Evolutionary conservation across 345 rosid genomes (phyloP).

Genomic region (Euphorbia peplus): DNA sequence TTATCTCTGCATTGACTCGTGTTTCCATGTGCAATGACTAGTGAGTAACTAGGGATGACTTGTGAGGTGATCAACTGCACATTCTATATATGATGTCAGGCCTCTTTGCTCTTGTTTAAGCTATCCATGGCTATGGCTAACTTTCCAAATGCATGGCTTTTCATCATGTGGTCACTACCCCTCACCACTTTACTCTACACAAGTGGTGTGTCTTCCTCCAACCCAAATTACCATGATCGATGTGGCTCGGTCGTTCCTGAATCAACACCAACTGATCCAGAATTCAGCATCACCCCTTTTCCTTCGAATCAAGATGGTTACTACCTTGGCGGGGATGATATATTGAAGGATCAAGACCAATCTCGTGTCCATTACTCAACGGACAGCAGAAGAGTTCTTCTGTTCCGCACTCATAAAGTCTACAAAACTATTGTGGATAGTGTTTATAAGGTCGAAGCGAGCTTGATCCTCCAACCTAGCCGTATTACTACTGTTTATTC

Average conservation of each 20-base stretch:
- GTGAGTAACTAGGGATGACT: background rate
- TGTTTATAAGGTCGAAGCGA: slow-evolving; percentile 28
- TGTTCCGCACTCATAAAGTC: slow-evolving; percentile 20
- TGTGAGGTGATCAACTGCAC: background rate
- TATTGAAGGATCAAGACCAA: background rate
- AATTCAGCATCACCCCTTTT: slow-evolving; percentile 25
- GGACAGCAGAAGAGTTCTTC: background rate
- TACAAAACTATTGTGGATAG: slow-evolving; percentile 7
- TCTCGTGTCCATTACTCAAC: background rate
- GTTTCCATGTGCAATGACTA: slow-evolving; percentile 5
- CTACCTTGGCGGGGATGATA: slow-evolving; percentile 27
- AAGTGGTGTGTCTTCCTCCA: slow-evolving; percentile 4
- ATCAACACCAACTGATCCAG: slow-evolving; percentile 13
- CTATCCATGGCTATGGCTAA: background rate
- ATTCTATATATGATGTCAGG: background rate
- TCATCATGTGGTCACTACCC: background rate
- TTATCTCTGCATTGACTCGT: background rate
- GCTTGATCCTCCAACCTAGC: slow-evolving; percentile 10
- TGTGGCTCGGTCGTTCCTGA: slow-evolving; percentile 32
- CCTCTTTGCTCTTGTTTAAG: too few relatives aligned
- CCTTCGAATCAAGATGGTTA: slow-evolving; percentile 25
- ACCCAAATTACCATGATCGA: slow-evolving; percentile 23
- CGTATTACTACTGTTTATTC: background rate
- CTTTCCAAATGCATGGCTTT: slow-evolving; percentile 13
- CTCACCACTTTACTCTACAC: background rate